Percentiles rank a stretch among this genome's conserved stretches.
Conservation (phyloP, 1,284 basidiomycete species). For the Puccinia hordei region DNA sequence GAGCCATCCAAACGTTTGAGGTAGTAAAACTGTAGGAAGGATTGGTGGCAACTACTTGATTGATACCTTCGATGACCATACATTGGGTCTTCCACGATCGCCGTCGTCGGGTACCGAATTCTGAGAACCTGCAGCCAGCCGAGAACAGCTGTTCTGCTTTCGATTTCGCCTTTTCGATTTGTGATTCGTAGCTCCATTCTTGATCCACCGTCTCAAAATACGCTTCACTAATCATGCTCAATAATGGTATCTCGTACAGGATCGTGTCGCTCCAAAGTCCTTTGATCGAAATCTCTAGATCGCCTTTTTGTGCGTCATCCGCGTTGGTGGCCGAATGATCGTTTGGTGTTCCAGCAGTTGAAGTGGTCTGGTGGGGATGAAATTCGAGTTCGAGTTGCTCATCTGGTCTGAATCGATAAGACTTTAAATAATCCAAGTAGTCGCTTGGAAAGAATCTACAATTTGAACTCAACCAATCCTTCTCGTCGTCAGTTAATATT, state of each 20-base stretch:
- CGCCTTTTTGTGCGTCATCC: conserved; percentile 64
- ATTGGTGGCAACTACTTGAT: conserved; percentile 66
- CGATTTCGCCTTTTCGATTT: conserved; percentile 69
- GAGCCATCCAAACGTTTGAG: conserved; percentile 83
- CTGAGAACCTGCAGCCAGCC: conserved; percentile 76
- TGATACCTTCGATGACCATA: conserved; percentile 71
- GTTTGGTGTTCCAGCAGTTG: conserved; percentile 51
- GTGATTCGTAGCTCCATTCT: conserved; percentile 80
- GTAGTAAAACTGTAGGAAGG: conserved; percentile 65
- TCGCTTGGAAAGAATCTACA: conserved; percentile 75
- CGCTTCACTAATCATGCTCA: conserved; percentile 80
- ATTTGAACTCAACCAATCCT: conserved; percentile 67
- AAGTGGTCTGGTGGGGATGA: conserved; percentile 58
- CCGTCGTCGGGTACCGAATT: conserved; percentile 88
- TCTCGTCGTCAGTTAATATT: conserved; percentile 68
- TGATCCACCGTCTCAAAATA: conserved; percentile 68
- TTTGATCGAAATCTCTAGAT: conserved; percentile 71
- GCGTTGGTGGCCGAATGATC: conserved; percentile 60
- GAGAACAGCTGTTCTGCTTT: conserved; percentile 74
- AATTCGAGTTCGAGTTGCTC: conserved; percentile 72
- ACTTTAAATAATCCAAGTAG: conserved; percentile 76
- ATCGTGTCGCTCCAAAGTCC: conserved; percentile 89
- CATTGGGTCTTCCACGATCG: conserved; percentile 80
- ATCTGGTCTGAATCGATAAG: conserved; percentile 74
- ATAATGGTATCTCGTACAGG: conserved; percentile 92